Evolutionary conservation across 495 filamentous ascomycete genomes (phyloP).

Genomic region (Hypomontagnella submonticulosa): DNA sequence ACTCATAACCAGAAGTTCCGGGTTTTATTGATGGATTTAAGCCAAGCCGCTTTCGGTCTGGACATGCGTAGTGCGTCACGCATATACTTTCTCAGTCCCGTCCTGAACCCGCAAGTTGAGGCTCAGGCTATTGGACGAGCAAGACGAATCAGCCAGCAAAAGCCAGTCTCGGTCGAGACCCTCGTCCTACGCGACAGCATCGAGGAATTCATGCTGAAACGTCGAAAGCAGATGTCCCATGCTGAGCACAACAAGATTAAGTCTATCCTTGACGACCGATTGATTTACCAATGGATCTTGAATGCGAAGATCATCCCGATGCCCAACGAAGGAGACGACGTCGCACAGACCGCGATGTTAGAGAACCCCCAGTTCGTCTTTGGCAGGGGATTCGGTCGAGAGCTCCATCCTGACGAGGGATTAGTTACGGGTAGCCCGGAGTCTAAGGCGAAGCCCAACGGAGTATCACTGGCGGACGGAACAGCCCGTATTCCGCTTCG

Average conservation of each 20-base stretch:
- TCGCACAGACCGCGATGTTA: conserved; percentile 67
- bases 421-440: conserved; percentile 44
- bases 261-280: conserved; percentile 77
- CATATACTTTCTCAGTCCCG: conserved; percentile 92
- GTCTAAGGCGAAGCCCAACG: conserved; percentile 13
- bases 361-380: conserved; percentile 68
- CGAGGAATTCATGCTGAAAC: conserved; percentile 83
- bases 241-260: conserved; percentile 75
- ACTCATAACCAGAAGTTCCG: conserved; percentile 69
- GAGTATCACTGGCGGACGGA: background rate
- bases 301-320: conserved; percentile 74
- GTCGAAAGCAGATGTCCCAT: conserved; percentile 79
- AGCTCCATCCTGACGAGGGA: conserved; percentile 52
- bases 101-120: conserved; percentile 85
- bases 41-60: conserved; percentile 86
- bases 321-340: conserved; percentile 56
- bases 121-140: conserved; percentile 93
- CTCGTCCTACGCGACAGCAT: conserved; percentile 83
- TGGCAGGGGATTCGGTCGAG: conserved; percentile 57
- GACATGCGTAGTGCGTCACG: conserved; percentile 84
- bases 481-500: conserved; percentile 5
- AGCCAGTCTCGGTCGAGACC: conserved; percentile 86
- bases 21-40: conserved; percentile 89
- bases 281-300: conserved; percentile 82
- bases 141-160: conserved; percentile 85